phyloP scores from a whole-genome alignment of 192 early-diverging fungal species.

The Coemansia javaensis region DNA sequence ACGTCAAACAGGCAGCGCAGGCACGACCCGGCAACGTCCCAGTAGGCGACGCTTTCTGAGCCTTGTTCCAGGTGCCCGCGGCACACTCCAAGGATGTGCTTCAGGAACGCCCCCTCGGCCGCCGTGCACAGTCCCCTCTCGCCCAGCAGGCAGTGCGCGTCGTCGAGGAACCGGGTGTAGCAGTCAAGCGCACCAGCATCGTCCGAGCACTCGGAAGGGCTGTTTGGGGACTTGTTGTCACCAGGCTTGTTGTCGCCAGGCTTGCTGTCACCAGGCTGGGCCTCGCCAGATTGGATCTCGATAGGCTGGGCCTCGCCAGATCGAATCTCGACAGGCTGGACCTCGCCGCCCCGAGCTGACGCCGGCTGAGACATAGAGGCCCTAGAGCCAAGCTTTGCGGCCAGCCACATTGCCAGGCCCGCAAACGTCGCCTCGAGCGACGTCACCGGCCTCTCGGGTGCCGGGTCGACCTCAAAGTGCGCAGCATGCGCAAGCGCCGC shows the following conservation, averaged over 20 bases:
- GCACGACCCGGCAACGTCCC: slow-evolving; percentile 17
- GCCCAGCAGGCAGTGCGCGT: slow-evolving; percentile 27
- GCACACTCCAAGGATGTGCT: slow-evolving; percentile 14
- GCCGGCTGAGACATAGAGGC: too few species aligned
- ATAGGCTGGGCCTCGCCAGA: too few species aligned
- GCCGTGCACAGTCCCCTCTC: slow-evolving; percentile 38
- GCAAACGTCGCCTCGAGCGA: slow-evolving; percentile 17
- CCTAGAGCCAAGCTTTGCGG: slow-evolving; percentile 4
- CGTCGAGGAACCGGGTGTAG: slow-evolving; percentile 4
- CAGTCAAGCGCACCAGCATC: not conserved
- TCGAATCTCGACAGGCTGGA: too few species aligned
- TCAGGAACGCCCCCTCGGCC: slow-evolving; percentile 28
- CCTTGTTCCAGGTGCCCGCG: not conserved
- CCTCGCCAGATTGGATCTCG: too few species aligned
- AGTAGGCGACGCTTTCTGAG: not conserved
- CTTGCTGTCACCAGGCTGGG: not conserved
- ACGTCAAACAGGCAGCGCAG: slow-evolving; percentile 44
- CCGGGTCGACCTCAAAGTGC: slow-evolving; percentile 14
- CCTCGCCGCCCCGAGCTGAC: too few species aligned
- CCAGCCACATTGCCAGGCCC: slow-evolving; percentile 27
- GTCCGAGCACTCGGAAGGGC: not conserved
- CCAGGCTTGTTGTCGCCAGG: not conserved
- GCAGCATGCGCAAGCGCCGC: slow-evolving; percentile 13
- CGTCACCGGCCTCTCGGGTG: slow-evolving; percentile 3
- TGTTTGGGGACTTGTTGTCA: not conserved